Base-by-base conservation (phyloP, 2,329 filamentous ascomycete genomes). In the Diaporthe longicolla region DNA sequence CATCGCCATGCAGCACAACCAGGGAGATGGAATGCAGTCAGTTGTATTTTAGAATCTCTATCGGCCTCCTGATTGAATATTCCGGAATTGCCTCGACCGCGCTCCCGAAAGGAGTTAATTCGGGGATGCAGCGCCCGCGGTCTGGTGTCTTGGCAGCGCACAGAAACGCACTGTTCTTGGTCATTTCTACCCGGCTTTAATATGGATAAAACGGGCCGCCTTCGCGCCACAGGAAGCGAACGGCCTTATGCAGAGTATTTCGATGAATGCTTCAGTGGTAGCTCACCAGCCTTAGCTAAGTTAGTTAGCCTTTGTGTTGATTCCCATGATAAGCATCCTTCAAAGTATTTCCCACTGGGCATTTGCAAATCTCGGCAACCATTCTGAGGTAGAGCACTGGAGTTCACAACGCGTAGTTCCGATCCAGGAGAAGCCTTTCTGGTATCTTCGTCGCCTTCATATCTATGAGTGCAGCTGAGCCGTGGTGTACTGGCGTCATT, bases 81-180 rank as follows among this genome's bases (percentile, higher is more conserved):
- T 37, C 29, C 63, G 63, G 63, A 66, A 66, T 66, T 52, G 63
- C 63, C 13, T 66, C 45, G 45, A 52, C 63, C 63, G 63, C 45
- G 11, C 29, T 45, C 24, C 63, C 63, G 45, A 52, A 66, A 66
- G 21, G 4, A 66, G 63, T 52, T 37, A 52, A 37, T 66, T 52
- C 63, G 63, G 63, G 63, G 63, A 52, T 32, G 63, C 63, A 52
- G 21, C 45, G 29, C 35, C 63, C 63, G 63, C 15, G 45, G 63
- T 66, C 45, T 52, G 63, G 35, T 37, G 29, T 66, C 63, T 66
- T 66, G 45, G 63, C 63, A 15, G 52, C 17, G 21, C n/a, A 37
- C 29, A 37, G 21, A 19, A 26, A 66, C 17, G 63, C 24, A 4
- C 21, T 37, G 45, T 26, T 48, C 45, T 37, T 66, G 63, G n/a